Evolutionary conservation across 106 monocot species (phyloP).

Genomic region (Dendrobium chrysotoxum): DNA sequence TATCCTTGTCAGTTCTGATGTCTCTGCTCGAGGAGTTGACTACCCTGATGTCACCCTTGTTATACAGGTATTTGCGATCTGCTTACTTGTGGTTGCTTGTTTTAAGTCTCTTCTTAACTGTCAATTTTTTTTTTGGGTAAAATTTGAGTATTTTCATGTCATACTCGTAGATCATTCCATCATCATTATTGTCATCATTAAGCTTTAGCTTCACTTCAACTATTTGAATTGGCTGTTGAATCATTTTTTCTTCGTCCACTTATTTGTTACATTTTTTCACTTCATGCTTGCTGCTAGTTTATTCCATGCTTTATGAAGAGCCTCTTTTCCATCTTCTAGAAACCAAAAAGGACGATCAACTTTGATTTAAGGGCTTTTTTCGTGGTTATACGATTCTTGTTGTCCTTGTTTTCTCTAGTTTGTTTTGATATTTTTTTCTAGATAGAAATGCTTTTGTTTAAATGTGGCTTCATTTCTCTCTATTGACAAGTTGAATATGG

Average conservation of each 20-base stretch:
- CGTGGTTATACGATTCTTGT: neutral
- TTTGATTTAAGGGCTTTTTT: neutral
- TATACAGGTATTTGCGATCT: conserved; percentile 41
- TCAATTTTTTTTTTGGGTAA: neutral
- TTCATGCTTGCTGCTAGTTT: neutral
- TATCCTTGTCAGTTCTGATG: conserved; percentile 81
- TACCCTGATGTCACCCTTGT: conserved; percentile 78
- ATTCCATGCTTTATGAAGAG: neutral
- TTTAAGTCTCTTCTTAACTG: neutral
- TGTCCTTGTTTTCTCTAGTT: neutral
- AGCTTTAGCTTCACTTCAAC: neutral
- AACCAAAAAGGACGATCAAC: neutral
- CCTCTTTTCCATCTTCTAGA: neutral
- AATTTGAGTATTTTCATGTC: neutral
- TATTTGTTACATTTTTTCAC: neutral
- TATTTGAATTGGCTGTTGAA: neutral
- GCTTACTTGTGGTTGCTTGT: neutral
- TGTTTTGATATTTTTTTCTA: neutral
- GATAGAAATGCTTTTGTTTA: neutral
- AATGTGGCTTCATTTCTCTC: neutral
- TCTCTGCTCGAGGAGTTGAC: conserved; percentile 75
- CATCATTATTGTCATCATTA: neutral
- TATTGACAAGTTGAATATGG: neutral
- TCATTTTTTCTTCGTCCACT: neutral
- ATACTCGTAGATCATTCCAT: neutral